Evolutionary conservation across 2,329 filamentous ascomycete genomes (phyloP).

Genomic region (Aspergillus uvarum): DNA sequence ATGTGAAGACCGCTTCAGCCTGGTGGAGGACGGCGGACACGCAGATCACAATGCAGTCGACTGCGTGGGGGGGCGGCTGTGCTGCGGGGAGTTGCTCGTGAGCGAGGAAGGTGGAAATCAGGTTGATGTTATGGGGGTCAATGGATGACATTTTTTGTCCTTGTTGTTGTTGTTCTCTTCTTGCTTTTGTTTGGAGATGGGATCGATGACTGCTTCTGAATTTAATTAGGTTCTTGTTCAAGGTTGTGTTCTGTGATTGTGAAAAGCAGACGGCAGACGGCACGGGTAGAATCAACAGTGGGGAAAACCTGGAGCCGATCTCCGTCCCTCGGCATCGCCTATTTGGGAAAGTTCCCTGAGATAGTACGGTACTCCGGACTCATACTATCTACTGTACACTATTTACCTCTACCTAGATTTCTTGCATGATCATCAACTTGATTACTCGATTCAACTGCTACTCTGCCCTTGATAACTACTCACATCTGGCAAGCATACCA

Average conservation of each 20-base stretch:
- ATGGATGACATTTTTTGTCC: background rate
- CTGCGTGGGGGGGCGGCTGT: conserved; percentile 20
- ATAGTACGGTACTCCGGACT: no score
- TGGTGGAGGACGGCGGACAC: conserved; percentile 40
- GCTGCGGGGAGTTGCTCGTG: conserved; percentile 24
- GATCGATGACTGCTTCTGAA: no score
- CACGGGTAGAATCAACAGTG: no score
- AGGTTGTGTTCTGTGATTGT: no score
- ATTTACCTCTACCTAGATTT: background rate
- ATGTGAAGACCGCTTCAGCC: conserved; percentile 37
- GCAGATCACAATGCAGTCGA: conserved; percentile 43
- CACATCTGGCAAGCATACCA: background rate
- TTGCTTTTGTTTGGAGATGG: background rate
- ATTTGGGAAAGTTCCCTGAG: no score
- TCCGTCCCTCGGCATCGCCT: background rate
- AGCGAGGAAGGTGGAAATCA: conserved; percentile 30
- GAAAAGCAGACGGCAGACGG: no score
- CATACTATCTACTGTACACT: no score
- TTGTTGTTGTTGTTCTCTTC: background rate
- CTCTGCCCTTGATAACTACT: background rate
- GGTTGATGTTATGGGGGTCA: conserved; percentile 30
- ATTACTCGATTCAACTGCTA: background rate
- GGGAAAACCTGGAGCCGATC: background rate
- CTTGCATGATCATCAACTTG: background rate
- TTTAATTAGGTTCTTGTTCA: no score